Evolutionary conservation across 345 rosid species (phyloP), one percentile per base, ranked within the genome.

Genomic region (Pseudoturritis turrita): DNA sequence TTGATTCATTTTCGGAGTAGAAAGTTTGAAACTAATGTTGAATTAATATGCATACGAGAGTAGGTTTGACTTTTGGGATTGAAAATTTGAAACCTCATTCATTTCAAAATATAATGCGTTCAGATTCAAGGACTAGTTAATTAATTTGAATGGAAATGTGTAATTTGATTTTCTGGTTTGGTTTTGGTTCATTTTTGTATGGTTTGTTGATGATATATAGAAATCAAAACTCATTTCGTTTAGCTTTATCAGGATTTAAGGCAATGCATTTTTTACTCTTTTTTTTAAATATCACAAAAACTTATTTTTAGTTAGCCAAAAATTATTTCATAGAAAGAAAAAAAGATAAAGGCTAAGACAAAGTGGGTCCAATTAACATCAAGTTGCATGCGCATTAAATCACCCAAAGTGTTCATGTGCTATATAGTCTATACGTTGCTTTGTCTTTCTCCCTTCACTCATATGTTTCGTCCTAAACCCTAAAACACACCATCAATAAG

Each of bases 341-440:
- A 19, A 14, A 28, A 18, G 49, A 12, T 11, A 68, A 51, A 68
- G 7, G 41, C 62, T 43, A 60, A 75, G 46, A 29, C 62, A 59
- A 12, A 13, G 64, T 75, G 63, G 78, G 78, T 60, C 74, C 78
- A 60, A 35, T 23, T 33, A 14, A 12, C 25, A 14, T 23, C 78
- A 76, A 76, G 66, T 69, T 76, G 75, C 71, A 70, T 55, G 75
- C 31, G 67, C 75, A 76, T 25, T 76, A 45, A 69, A 57, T 62
- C 71, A 35, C 71, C 28, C 57, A 4, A 61, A 56, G 65, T 46
- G 65, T 69, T 70, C 71, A n/a, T 63, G 31, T 63, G 15, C 73
- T 64, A 76, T 76, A 62, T 70, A 76, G 47, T 25, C 56, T 61
- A 33, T 49, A 29, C 40, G 60, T 51, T 78, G 72, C 81, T 47